Percentiles rank a stretch among this genome's conserved stretches.
phyloP scores from a whole-genome alignment of 495 filamentous ascomycete genomes.

The Penicillium macrosclerotiorum region DNA sequence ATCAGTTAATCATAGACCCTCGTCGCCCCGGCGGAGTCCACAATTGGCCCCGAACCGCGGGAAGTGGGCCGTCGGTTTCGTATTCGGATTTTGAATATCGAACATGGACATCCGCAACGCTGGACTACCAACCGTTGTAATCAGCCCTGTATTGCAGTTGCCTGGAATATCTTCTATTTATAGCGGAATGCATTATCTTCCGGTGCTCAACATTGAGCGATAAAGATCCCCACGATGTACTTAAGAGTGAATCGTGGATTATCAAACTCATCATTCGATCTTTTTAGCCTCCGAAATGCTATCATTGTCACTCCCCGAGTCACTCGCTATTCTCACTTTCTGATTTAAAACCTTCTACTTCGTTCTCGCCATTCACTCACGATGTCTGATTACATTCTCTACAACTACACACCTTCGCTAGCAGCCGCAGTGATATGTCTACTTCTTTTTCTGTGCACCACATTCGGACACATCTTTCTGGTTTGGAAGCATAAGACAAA shows the following conservation, averaged over 20 bases:
- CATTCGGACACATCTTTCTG: constrained; percentile 48
- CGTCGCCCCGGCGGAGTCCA: too few relatives aligned
- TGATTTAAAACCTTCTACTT: too few relatives aligned
- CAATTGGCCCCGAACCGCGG: too few relatives aligned
- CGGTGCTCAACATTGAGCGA: neutral
- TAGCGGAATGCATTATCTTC: too few relatives aligned
- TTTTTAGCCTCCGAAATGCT: neutral
- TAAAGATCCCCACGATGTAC: neutral
- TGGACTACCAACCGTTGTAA: neutral
- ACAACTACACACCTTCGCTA: constrained; percentile 43
- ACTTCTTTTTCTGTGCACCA: constrained; percentile 44
- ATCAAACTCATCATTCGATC: neutral
- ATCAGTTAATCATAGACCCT: too few relatives aligned
- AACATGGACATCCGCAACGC: too few relatives aligned
- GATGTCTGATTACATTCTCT: constrained; percentile 11
- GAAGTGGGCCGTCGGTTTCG: neutral
- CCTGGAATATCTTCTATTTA: neutral
- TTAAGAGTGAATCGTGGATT: neutral
- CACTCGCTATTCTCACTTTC: neutral
- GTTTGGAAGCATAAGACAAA: constrained; percentile 43
- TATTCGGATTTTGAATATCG: neutral
- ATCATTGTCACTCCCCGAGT: neutral
- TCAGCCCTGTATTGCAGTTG: too few relatives aligned
- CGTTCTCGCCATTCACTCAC: too few relatives aligned
- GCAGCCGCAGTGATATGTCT: constrained; percentile 48